A percentile compares a stretch with the other conserved stretches of the same genome.
phyloP scores from a whole-genome alignment of 768 basidiomycete genomes.

The Suillus hirtellus region DNA sequence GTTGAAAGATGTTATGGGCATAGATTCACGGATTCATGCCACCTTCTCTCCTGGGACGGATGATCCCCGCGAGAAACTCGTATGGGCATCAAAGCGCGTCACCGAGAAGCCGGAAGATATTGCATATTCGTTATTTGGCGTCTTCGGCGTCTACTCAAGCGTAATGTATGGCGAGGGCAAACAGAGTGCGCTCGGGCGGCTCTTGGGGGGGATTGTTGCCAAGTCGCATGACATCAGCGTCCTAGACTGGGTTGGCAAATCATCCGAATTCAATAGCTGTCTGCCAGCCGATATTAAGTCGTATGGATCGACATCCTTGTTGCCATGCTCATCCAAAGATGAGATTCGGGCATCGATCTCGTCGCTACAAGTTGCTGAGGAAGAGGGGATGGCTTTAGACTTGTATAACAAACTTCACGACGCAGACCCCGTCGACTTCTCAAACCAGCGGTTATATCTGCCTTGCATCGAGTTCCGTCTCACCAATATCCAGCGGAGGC shows the following conservation, averaged over 20 bases:
- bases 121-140: background rate
- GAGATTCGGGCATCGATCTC: background rate
- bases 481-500: background rate
- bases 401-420: background rate
- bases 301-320: constrained; percentile 13
- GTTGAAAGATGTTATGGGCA: background rate
- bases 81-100: background rate
- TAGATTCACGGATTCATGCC: background rate
- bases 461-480: background rate
- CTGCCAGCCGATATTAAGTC: background rate
- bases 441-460: background rate
- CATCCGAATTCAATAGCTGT: background rate
- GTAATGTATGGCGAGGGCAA: background rate
- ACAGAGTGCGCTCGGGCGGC: background rate
- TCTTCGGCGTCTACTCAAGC: background rate
- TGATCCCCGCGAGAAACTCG: background rate
- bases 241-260: background rate
- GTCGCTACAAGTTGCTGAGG: background rate
- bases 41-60: background rate
- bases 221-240: background rate
- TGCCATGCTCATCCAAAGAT: background rate
- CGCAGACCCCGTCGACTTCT: background rate
- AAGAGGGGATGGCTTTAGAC: background rate
- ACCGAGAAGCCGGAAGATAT: background rate
- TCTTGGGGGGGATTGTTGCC: background rate